Base-by-base conservation (phyloP, 106 monocot species). In the Chionographis japonica region DNA sequence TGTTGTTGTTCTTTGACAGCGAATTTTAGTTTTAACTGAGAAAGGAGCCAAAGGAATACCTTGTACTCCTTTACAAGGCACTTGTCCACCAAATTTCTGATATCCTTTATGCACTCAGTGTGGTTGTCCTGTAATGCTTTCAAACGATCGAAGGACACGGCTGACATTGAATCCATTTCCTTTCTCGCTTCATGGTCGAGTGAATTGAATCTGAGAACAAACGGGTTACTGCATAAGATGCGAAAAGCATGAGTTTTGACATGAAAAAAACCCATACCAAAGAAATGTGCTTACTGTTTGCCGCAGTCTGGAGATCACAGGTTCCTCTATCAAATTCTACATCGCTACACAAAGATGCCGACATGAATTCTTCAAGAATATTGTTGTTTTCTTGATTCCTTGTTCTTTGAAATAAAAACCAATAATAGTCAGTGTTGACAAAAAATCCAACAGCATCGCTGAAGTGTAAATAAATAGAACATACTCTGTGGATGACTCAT, bases 41-140 rank as follows among this genome's bases (percentile, higher is more conserved):
- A 54, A 67, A 60, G 4, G 35, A 56, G 62, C 36, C 3, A 52
- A 68, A 62, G 20, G 49, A 65, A 62, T 69, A 91, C 84, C 81
- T 60, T 50, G 53, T 83, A 88, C 65, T 88, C 85, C 15, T 77
- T 75, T 10, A 75, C 3, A 39, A 92, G 69, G 68, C 63, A 73
- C 69, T 58, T 71, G 16, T 78, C 62, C 42, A 72, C 65, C 66
- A 68, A 35, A 60, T 59, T 73, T 83, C 75, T 83, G 37, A 88
- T 80, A 18, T 78, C 73, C 17, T 59, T 54, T 56, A 65, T 62
- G 50, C 58, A 68, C 52, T 56, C 69, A 50, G 16, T 65, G 67
- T 88, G 78, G 56, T 60, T 56, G 4, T 63, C 61, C 42, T 85
- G 66, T 37, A 92, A 38, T 53, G 51, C 20, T 64, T 71, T 68